These are phyloP conservation scores for Curvularia eragrostidis DNA, from an alignment of 2,329 filamentous ascomycete genomes.

Conservation along the genomic window DNA sequence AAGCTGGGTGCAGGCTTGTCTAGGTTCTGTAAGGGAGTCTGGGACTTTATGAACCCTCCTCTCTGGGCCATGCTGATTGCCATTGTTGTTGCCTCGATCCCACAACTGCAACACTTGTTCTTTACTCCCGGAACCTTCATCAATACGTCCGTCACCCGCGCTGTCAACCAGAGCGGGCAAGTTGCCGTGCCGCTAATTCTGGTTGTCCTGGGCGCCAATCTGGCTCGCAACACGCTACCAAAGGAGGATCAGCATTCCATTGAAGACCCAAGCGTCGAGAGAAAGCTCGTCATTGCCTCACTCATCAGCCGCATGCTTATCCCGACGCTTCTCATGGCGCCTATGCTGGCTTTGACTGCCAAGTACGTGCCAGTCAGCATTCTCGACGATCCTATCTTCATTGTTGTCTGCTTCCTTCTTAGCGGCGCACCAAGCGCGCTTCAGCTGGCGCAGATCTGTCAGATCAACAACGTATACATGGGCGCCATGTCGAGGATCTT, in stretches of 20 bases:
- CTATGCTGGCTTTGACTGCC: conserved; percentile 81
- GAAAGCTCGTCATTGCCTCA: conserved; percentile 82
- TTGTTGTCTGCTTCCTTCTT: conserved; percentile 96
- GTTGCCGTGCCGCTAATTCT: conserved; percentile 95
- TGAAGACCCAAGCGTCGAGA: conserved; percentile 72
- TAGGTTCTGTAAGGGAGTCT: conserved; percentile 71
- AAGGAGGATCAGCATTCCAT: conserved; percentile 68
- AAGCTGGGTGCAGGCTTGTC: conserved; percentile 50
- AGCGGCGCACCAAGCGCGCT: conserved; percentile 92
- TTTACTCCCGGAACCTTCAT: conserved; percentile 89
- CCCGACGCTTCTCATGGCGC: conserved; percentile 90
- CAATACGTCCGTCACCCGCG: conserved; percentile 89
- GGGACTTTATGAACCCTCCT: conserved; percentile 98
- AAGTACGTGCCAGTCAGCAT: conserved; percentile 94
- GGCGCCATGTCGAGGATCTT: conserved; percentile 89
- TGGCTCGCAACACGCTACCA: conserved; percentile 88
- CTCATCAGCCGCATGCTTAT: conserved; percentile 90
- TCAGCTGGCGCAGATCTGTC: conserved; percentile 96
- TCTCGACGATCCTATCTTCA: conserved; percentile 95
- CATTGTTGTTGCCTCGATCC: conserved; percentile 89
- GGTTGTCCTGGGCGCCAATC: conserved; percentile 91
- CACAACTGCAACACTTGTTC: conserved; percentile 80
- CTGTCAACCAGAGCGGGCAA: conserved; percentile 81
- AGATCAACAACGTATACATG: conserved; percentile 97
- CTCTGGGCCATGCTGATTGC: conserved; percentile 95